Percentiles rank a stretch among this genome's conserved stretches.
These are phyloP conservation scores for Clausena lansium DNA, from an alignment of 345 rosid genomes.

Conservation along the genomic window DNA sequence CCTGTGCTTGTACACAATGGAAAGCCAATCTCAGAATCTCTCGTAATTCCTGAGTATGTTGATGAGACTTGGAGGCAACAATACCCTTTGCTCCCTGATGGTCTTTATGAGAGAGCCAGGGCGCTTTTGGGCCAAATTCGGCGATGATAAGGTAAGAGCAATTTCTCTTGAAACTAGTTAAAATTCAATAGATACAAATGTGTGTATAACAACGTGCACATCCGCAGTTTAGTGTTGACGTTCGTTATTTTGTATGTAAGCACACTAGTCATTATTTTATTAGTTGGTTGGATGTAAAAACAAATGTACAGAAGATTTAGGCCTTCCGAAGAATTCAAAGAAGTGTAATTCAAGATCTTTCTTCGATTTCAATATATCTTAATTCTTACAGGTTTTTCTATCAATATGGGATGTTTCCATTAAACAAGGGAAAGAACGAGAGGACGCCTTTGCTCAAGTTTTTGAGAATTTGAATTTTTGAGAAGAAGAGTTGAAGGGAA, in stretches of 20 bases:
- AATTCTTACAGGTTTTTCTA: constrained; percentile 18
- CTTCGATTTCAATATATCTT: background rate
- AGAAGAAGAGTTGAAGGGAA: constrained; percentile 37
- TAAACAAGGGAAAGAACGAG: constrained; percentile 26
- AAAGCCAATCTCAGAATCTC: constrained; percentile 30
- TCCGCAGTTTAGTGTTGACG: too few species aligned
- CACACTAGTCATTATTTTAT: too few species aligned
- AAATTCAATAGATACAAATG: too few species aligned
- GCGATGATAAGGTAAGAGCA: constrained; percentile 26
- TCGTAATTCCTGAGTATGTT: constrained; percentile 34
- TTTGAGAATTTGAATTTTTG: constrained; percentile 23
- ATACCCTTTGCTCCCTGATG: constrained; percentile 28
- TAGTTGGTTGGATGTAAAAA: too few species aligned
- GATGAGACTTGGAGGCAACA: constrained; percentile 33
- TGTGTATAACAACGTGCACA: too few species aligned
- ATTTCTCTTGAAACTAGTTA: background rate
- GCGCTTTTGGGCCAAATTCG: constrained; percentile 36
- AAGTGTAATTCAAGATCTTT: too few species aligned
- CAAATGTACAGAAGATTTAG: background rate
- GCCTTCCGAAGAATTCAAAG: too few species aligned
- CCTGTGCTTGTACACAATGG: constrained; percentile 33
- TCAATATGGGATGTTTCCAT: constrained; percentile 22
- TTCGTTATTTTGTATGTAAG: background rate
- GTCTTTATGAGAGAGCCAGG: constrained; percentile 22
- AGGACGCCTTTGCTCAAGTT: constrained; percentile 17